Percentiles rank a stretch among this genome's conserved stretches.
phyloP scores from a whole-genome alignment of 768 basidiomycete genomes.

The Clavulina sp. region DNA sequence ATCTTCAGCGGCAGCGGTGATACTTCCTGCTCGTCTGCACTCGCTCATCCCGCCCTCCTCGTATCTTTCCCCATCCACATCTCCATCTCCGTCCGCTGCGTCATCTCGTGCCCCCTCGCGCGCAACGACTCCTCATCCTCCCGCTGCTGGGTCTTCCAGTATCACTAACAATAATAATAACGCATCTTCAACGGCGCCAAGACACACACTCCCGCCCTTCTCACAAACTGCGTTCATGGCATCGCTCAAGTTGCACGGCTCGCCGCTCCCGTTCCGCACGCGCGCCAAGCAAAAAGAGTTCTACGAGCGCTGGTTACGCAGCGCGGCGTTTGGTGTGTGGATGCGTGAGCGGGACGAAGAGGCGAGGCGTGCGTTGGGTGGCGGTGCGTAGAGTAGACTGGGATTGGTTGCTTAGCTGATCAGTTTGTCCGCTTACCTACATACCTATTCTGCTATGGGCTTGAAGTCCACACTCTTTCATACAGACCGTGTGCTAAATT shows the following conservation, averaged over 20 bases:
- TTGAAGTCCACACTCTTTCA: too few species aligned
- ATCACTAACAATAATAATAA: not conserved
- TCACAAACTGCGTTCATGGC: slow-evolving; percentile 49
- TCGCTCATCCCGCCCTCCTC: not conserved
- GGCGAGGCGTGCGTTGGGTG: slow-evolving; percentile 4
- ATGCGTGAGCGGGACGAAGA: slow-evolving; percentile 19
- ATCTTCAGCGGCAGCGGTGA: too few species aligned
- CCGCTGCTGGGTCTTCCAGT: not conserved
- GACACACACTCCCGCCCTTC: slow-evolving; percentile 29
- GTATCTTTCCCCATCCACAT: slow-evolving; percentile 1
- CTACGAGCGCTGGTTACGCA: slow-evolving; percentile 60
- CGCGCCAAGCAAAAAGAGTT: slow-evolving; percentile 47
- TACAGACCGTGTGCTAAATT: too few species aligned
- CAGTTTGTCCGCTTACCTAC: too few species aligned
- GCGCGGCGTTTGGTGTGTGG: slow-evolving; percentile 66
- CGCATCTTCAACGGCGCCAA: slow-evolving; percentile 12
- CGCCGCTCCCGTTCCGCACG: slow-evolving; percentile 58
- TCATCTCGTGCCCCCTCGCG: slow-evolving; percentile 22
- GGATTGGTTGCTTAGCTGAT: too few species aligned
- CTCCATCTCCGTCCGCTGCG: slow-evolving; percentile 2
- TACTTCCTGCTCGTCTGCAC: too few species aligned
- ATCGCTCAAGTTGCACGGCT: slow-evolving; percentile 52
- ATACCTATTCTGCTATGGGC: too few species aligned
- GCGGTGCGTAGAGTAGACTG: too few species aligned
- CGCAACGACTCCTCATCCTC: slow-evolving; percentile 12